Conservation (phyloP, 208 protist genomes). For the Endotrypanum monterogeii region DNA sequence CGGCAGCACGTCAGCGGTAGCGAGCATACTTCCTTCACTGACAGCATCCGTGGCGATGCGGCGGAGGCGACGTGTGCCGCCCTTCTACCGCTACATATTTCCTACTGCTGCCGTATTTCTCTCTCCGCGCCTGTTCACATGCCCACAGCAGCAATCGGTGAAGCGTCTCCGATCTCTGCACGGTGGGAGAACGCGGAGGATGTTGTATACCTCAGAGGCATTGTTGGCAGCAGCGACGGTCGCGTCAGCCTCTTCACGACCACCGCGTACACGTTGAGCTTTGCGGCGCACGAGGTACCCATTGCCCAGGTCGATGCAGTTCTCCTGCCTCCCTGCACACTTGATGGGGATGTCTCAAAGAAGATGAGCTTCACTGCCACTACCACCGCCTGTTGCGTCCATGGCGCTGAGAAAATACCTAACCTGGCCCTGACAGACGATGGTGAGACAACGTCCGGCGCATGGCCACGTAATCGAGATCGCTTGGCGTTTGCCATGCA, state of each 20-base stretch:
- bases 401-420: not conserved
- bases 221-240: constrained; percentile 74
- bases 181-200: not conserved
- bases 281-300: constrained; percentile 65
- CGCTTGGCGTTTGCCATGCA: constrained; percentile 33
- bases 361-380: not conserved
- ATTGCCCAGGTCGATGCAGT: constrained; percentile 61
- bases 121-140: constrained; percentile 6
- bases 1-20: not conserved
- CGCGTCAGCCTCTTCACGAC: constrained; percentile 82
- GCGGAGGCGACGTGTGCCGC: constrained; percentile 45
- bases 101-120: constrained; percentile 45
- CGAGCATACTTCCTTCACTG: not conserved
- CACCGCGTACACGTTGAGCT: constrained; percentile 65
- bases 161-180: not conserved
- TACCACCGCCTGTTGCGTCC: not conserved
- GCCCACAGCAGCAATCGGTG: not conserved
- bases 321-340: constrained; percentile 29
- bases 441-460: not conserved
- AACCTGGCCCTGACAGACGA: not conserved
- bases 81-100: constrained; percentile 61
- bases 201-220: constrained; percentile 56
- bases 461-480: not conserved
- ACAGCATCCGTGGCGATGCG: not conserved
- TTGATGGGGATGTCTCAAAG: not conserved